Base-by-base conservation (phyloP, 176 grass and related monocot species). In the Cymbopogon citratus region DNA sequence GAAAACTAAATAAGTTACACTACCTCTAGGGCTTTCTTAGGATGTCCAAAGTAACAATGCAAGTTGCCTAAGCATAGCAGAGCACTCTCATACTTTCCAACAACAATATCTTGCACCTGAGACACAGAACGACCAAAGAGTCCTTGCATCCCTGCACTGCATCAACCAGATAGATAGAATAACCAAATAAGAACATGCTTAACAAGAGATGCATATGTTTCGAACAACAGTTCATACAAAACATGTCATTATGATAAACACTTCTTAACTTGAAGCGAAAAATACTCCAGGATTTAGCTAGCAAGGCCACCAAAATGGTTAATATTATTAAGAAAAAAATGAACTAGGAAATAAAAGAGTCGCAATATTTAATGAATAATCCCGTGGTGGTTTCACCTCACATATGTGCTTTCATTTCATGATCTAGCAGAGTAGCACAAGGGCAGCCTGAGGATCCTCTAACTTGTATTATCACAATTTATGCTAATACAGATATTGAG, bases 21-120 rank as follows among this genome's bases (percentile, higher is more conserved):
- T 93, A 98, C 95, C 90, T 98, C 95, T 76, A 98, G 75, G 34
- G 92, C 95, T 85, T 92, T 94, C 82, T 98, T 94, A 44, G 90
- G 89, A 83, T 98, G 95, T 56, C 92, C 95, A 94, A 94, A 98
- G 75, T 92, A 86, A 86, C 86, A 87, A 69, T 98, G 95, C 88
- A 98, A 86, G 78, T 87, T 94, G 31, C 95, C 92, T 91, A 95
- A 87, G 81, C 90, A 95, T 45, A 98, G 86, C 51, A 98, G 80
- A 88, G 95, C 95, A 18, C 84, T 94, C 87, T 98, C 90, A 82
- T 94, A 98, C 83, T 90, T 94, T 73, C 95, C 95, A 60, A 98
- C 66, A 71, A 93, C 82, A 79, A 91, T 87, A 85, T 92, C 95
- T 66, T 89, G 86, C 28, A 76, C 74, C 63, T 84, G 67, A 85